Conservation (phyloP, 108 stramenopile species). For the Parietichytrium sp. region DNA sequence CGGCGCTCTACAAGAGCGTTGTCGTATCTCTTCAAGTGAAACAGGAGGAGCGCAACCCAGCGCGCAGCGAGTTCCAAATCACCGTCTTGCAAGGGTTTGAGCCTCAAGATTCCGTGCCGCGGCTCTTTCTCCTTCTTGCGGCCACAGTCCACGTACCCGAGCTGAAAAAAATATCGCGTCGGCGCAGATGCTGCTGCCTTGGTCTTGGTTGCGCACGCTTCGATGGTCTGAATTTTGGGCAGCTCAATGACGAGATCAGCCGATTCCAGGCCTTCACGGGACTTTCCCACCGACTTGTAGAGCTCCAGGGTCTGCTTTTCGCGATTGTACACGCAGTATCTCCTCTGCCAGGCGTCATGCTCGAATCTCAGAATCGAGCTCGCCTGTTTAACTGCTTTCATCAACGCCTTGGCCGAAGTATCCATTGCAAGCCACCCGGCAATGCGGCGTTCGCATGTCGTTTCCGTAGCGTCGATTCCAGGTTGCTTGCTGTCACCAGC, state of each 20-base stretch:
- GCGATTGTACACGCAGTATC: neutral
- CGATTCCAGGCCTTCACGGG: neutral
- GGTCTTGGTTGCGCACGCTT: neutral
- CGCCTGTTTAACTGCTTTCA: neutral
- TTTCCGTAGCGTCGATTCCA: too few species aligned
- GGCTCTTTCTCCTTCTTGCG: neutral
- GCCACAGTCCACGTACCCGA: neutral
- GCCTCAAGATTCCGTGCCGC: neutral
- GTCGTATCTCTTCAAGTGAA: neutral
- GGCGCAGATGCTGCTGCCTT: neutral
- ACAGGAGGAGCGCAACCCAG: constrained; percentile 6
- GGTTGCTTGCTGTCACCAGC: too few species aligned
- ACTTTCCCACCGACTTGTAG: constrained; percentile 27
- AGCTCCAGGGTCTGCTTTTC: neutral
- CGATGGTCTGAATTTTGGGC: neutral
- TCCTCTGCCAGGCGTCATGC: constrained; percentile 11
- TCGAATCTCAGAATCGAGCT: neutral
- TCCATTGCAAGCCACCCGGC: constrained; percentile 23
- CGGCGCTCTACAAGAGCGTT: neutral
- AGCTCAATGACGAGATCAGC: neutral
- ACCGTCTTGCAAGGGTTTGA: neutral
- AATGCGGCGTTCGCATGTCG: too few species aligned
- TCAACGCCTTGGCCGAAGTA: neutral
- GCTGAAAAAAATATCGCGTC: neutral
- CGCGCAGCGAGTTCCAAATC: constrained; percentile 16